A percentile compares a stretch with the other conserved stretches of the same genome.
Conservation (phyloP, 495 filamentous ascomycete genomes). For the Penicillium alfredii region DNA sequence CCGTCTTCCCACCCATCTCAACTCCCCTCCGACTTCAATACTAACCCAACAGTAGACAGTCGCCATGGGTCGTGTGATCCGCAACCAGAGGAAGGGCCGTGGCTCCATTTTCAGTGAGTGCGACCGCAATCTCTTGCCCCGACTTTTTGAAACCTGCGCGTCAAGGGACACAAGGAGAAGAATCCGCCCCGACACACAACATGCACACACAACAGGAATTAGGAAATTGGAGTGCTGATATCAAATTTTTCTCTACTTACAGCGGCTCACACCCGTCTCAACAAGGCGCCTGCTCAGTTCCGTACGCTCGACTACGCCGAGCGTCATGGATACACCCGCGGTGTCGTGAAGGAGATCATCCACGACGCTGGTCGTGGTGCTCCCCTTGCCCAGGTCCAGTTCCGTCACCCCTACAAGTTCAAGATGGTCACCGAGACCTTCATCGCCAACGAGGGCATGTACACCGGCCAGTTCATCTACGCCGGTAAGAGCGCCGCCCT, state of each 20-base stretch:
- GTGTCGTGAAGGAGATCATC: constrained; percentile 97
- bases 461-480: constrained; percentile 99
- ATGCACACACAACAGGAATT: constrained; percentile 14
- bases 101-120: constrained; percentile 95
- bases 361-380: constrained; percentile 98
- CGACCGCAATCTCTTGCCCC: constrained; percentile 20
- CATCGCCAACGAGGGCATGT: constrained; percentile 99
- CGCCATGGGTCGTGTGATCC: constrained; percentile 78
- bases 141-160: not conserved
- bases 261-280: constrained; percentile 83
- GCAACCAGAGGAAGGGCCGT: constrained; percentile 97
- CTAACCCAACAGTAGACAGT: constrained; percentile 43
- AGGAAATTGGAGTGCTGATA: constrained; percentile 37
- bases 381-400: constrained; percentile 90
- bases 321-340: constrained; percentile 93
- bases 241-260: constrained; percentile 23
- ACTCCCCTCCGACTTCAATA: constrained; percentile 30
- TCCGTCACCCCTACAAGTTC: constrained; percentile 91
- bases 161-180: constrained; percentile 6
- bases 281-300: constrained; percentile 91
- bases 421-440: constrained; percentile 91
- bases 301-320: constrained; percentile 90
- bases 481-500: constrained; percentile 96
- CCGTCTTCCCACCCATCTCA: constrained; percentile 32
- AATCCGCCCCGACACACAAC: not conserved